Percentiles rank a stretch among this genome's conserved stretches.
These are phyloP conservation scores for Kwoniella sp. DNA, from an alignment of 768 basidiomycete genomes.

Conservation along the genomic window DNA sequence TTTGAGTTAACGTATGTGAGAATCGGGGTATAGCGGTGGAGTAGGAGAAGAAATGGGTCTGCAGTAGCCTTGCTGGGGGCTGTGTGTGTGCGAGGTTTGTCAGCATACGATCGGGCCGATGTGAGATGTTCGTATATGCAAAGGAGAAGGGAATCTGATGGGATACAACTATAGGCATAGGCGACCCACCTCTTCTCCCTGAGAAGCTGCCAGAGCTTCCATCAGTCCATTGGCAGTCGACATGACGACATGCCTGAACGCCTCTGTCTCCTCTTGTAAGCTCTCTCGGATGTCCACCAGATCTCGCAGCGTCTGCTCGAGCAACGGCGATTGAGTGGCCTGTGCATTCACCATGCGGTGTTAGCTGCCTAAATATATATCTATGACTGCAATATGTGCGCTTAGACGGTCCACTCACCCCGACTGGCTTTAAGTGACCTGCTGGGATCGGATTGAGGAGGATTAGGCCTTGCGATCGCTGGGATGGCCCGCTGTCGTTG, in stretches of 20 bases:
- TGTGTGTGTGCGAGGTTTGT: constrained; percentile 18
- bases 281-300: constrained; percentile 47
- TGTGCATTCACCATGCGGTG: constrained; percentile 8
- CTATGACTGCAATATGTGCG: background rate
- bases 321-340: constrained; percentile 34
- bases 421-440: constrained; percentile 22
- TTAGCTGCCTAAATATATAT: constrained; percentile 1
- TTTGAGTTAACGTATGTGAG: constrained; percentile 11
- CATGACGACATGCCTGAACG: constrained; percentile 54
- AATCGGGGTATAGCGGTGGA: background rate
- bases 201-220: constrained; percentile 38
- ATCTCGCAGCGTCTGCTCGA: constrained; percentile 52
- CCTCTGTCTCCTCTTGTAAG: constrained; percentile 55
- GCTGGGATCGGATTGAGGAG: constrained; percentile 42
- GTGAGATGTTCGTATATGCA: too few relatives aligned
- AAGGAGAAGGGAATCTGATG: too few relatives aligned
- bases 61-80: constrained; percentile 43
- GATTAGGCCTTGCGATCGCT: constrained; percentile 33
- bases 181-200: constrained; percentile 41
- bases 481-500: constrained; percentile 24
- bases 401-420: too few relatives aligned
- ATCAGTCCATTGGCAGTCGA: constrained; percentile 48
- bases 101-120: background rate
- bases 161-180: background rate
- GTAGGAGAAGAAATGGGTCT: constrained; percentile 48